Base-by-base conservation (phyloP, 768 basidiomycete species). In the Suillus spraguei region DNA sequence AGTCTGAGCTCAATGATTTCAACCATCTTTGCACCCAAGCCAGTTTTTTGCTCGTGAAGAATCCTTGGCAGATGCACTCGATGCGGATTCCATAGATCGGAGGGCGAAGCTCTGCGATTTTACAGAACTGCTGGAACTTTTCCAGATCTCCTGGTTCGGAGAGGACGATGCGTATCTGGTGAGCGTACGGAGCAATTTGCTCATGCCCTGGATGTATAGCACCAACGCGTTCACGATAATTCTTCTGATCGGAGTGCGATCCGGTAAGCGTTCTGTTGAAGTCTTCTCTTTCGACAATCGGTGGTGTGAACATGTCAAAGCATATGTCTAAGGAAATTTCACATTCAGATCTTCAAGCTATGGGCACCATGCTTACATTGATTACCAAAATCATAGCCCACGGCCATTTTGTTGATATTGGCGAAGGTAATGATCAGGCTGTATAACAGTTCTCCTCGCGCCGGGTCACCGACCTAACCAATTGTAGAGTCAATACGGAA, bases 291-390 rank as follows among this genome's bases (percentile, higher is more conserved):
- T 91, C 89, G 16, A 92, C 74, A 11, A 83, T 73, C 0, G 91
- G 89, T 5, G 92, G 91, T 0, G 83, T 85, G 33, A 83, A 68
- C 5, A 87, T 80, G 65, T 91, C 88, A 62, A 92, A 90, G 69
- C 87, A 87, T 33, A 90, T 76, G 72, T 86, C 90, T 91, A 60
- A 7, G 22, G 32, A 35, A 22, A 13, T 55, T 55, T 3, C 68
- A 70, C 63, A 65, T 64, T 13, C 63, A 68, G 10, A 72, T 6
- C 10, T 59, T 59, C 42, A 53, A 22, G 39, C 17, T 36, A 53
- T 44, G 55, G 50, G 8, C 16, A 50, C 28, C 53, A 68, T 28
- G 77, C 84, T 62, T 68, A 91, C 90, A 92, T 46, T 88, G 88
- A 52, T 85, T 80, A 20, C 85, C 85, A 63, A 69, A 76, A 36